Conservation (phyloP, 257 asterid species). For the Lycium ferocissimum region DNA sequence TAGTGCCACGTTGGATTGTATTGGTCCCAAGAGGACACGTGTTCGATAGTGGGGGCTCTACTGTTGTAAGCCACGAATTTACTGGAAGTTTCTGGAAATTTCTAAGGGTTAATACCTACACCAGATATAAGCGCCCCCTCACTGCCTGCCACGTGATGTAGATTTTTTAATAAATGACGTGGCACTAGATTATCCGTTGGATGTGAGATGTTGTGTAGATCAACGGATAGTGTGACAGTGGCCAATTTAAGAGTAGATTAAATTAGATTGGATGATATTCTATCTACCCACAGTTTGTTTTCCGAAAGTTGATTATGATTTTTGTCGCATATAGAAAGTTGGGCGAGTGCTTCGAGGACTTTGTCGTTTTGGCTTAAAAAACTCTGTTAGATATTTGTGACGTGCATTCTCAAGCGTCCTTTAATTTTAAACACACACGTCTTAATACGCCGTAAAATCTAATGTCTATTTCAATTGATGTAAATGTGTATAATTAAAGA, state of each 20-base stretch:
- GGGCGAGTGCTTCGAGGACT: too few relatives aligned
- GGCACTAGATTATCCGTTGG: background rate
- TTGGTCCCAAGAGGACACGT: constrained; percentile 51
- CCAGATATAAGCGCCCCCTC: background rate
- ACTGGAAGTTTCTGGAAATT: constrained; percentile 66
- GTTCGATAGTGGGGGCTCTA: constrained; percentile 35
- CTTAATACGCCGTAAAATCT: too few relatives aligned
- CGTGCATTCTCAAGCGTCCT: too few relatives aligned
- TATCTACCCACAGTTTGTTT: too few relatives aligned
- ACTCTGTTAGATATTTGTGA: too few relatives aligned
- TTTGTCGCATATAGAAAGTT: too few relatives aligned
- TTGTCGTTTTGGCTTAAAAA: too few relatives aligned
- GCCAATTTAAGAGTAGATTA: background rate
- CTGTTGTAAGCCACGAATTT: constrained; percentile 33
- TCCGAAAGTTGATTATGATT: too few relatives aligned
- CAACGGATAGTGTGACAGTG: background rate
- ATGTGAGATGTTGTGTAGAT: background rate
- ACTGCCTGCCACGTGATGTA: constrained; percentile 33
- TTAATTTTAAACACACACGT: too few relatives aligned
- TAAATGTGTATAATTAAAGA: too few relatives aligned
- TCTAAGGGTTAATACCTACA: constrained; percentile 6
- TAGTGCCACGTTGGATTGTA: constrained; percentile 59
- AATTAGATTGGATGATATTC: too few relatives aligned
- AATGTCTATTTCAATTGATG: too few relatives aligned
- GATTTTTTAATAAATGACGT: background rate